Evolutionary conservation across 2,329 filamentous ascomycete species (phyloP), one percentile per base, ranked within the genome.

Genomic region (Macrophomina tecta): DNA sequence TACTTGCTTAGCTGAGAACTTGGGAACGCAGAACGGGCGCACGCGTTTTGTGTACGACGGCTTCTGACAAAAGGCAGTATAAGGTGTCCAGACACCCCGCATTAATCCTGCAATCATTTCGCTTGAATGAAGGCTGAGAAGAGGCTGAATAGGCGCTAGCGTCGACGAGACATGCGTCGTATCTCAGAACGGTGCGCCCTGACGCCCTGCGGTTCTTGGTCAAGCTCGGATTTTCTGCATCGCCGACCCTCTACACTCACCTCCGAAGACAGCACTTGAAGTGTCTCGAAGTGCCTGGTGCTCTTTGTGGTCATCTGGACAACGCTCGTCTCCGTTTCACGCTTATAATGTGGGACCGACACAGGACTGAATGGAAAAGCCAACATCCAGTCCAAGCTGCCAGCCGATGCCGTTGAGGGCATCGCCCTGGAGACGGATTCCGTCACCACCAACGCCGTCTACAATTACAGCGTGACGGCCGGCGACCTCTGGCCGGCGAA

Each of bases 391-490:
- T 68, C 69, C 8, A 69, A 69, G 55, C 66, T 72, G 7, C 71
- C 71, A 30, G 52, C 64, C 0, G 68, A 72, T 63, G 60, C 60
- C n/a, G 14, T 64, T 36, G 46, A 52, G 34, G 69, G 69, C 7
- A 67, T 66, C 18, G 63, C 72, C 1, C 53, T 71, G 12, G 64
- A 73, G 23, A 61, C 46, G 2, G 65, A 72, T 8, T 67, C 67
- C 6, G 32, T 73, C n/a, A 69, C 6, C 12, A 76, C 77, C 16
- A 76, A 72, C 11, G 72, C 77, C 8, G 74, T 80, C 32, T 76
- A 73, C 48, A 80, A 79, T 64, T 66, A 69, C 55, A 74, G 74
- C 6, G 71, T 77, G 48, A 71, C 66, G n/a, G n/a, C 62, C 2
- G 36, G 61, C 12, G 62, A 64, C 28, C 45, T 49, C 42, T 53